Percentiles rank a stretch among this genome's conserved stretches.
Evolutionary conservation across 192 early-diverging fungal species (phyloP).

Genomic region (Powellomyces hirtus): DNA sequence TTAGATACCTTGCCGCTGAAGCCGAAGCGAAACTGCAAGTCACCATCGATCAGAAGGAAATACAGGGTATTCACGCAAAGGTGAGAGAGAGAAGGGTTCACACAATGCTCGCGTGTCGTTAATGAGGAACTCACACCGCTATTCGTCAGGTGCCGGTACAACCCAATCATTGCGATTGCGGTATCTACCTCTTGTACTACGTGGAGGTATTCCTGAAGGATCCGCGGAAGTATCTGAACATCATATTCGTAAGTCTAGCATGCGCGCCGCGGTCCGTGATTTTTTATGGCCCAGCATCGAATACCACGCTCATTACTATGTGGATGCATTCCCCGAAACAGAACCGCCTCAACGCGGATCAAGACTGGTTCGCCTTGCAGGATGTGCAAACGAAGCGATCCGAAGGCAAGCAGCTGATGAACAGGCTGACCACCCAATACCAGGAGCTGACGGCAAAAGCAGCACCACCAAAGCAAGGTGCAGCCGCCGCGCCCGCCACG

Average conservation of each 20-base stretch:
- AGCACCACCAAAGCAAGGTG: no score
- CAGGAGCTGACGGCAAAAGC: neutral
- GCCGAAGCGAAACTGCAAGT: slow-evolving; percentile 51
- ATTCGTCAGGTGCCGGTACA: slow-evolving; percentile 62
- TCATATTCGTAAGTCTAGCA: slow-evolving; percentile 41
- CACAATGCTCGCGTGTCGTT: no score
- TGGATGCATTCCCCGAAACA: neutral
- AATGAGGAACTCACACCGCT: neutral
- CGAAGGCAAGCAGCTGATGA: slow-evolving; percentile 11
- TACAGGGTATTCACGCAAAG: slow-evolving; percentile 58
- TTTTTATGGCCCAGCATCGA: neutral
- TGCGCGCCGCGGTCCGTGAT: neutral
- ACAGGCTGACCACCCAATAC: neutral
- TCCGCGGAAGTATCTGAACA: slow-evolving; percentile 38
- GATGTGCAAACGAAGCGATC: slow-evolving; percentile 15
- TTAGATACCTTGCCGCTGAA: slow-evolving; percentile 50
- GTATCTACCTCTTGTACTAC: slow-evolving; percentile 81
- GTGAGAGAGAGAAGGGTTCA: no score
- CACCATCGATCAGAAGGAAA: slow-evolving; percentile 26
- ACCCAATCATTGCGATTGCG: slow-evolving; percentile 81
- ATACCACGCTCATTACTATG: neutral
- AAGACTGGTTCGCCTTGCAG: slow-evolving; percentile 10
- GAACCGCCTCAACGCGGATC: neutral
- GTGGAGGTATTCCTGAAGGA: slow-evolving; percentile 66
- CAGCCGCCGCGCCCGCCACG: no score